Evolutionary conservation across 192 early-diverging fungal species (phyloP).

Genomic region (Podila minutissima): DNA sequence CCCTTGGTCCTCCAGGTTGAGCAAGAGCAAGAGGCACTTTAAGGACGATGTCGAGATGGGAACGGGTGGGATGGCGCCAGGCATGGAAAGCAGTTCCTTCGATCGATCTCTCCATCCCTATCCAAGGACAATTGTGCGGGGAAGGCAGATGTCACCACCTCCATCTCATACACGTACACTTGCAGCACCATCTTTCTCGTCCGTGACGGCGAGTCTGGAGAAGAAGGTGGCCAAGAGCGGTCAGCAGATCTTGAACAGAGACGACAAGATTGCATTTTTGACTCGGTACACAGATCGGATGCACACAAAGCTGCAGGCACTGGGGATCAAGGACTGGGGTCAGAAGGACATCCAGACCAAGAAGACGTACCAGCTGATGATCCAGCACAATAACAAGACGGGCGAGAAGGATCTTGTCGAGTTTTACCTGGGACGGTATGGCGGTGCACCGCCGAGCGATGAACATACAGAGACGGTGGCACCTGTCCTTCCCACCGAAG

Average conservation of each 20-base stretch:
- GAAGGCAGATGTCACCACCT: too few relatives aligned
- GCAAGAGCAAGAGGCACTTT: too few relatives aligned
- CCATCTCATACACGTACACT: too few relatives aligned
- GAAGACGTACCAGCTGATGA: constrained; percentile 57
- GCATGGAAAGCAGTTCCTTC: too few relatives aligned
- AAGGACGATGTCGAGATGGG: too few relatives aligned
- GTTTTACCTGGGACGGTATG: constrained; percentile 55
- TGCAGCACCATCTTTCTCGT: too few relatives aligned
- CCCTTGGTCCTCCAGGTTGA: too few relatives aligned
- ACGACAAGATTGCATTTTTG: constrained; percentile 47
- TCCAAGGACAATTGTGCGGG: too few relatives aligned
- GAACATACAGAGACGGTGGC: constrained; percentile 63
- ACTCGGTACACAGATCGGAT: constrained; percentile 49
- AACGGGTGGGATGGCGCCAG: too few relatives aligned
- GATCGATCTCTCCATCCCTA: too few relatives aligned
- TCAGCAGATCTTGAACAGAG: constrained; percentile 24
- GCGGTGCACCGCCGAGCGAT: constrained; percentile 48
- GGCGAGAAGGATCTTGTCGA: constrained; percentile 51
- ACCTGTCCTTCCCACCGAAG: constrained; percentile 48
- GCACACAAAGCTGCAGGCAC: constrained; percentile 35
- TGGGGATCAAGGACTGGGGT: constrained; percentile 49
- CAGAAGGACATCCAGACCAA: constrained; percentile 49
- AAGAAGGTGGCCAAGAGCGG: too few relatives aligned
- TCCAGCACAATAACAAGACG: constrained; percentile 54
- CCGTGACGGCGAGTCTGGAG: too few relatives aligned